phyloP scores from a whole-genome alignment of 2,329 filamentous ascomycete genomes.

The Metarhizium album region DNA sequence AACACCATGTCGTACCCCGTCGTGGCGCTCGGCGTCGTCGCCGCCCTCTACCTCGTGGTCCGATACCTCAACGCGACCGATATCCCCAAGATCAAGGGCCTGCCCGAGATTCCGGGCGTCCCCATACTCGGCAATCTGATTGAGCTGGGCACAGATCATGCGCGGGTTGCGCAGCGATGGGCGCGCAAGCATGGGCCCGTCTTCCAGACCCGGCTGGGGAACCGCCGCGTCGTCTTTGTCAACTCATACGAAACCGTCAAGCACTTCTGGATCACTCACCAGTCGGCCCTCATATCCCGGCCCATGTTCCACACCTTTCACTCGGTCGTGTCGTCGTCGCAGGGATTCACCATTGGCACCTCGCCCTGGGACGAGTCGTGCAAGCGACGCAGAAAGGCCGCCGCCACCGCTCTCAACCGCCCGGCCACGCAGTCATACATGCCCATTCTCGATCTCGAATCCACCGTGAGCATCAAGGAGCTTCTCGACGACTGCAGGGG shows the following conservation, averaged over 20 bases:
- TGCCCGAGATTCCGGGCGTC: constrained; percentile 50
- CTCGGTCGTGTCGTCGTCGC: constrained; percentile 63
- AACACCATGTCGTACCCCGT: constrained; percentile 12
- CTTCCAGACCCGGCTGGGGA: constrained; percentile 59
- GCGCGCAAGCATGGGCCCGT: constrained; percentile 51
- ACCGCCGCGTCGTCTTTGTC: constrained; percentile 62
- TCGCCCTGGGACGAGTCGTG: constrained; percentile 78
- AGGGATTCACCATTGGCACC: constrained; percentile 74
- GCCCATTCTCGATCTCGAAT: constrained; percentile 72
- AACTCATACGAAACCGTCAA: constrained; percentile 68
- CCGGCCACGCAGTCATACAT: constrained; percentile 70
- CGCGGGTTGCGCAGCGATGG: constrained; percentile 43
- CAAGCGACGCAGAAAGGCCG: constrained; percentile 66
- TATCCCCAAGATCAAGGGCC: constrained; percentile 46
- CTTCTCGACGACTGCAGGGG: constrained; percentile 52
- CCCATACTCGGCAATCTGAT: constrained; percentile 54
- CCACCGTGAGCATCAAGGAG: constrained; percentile 60
- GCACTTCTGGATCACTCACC: constrained; percentile 67
- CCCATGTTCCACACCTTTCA: constrained; percentile 76
- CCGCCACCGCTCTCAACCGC: constrained; percentile 66
- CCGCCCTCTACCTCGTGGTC: constrained; percentile 13
- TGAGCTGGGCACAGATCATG: constrained; percentile 47
- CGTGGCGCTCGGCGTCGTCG: constrained; percentile 9
- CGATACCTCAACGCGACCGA: constrained; percentile 38
- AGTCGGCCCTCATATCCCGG: constrained; percentile 65